phyloP scores from a whole-genome alignment of 1,284 basidiomycete genomes.

The Sanghuangporus sanghuang region DNA sequence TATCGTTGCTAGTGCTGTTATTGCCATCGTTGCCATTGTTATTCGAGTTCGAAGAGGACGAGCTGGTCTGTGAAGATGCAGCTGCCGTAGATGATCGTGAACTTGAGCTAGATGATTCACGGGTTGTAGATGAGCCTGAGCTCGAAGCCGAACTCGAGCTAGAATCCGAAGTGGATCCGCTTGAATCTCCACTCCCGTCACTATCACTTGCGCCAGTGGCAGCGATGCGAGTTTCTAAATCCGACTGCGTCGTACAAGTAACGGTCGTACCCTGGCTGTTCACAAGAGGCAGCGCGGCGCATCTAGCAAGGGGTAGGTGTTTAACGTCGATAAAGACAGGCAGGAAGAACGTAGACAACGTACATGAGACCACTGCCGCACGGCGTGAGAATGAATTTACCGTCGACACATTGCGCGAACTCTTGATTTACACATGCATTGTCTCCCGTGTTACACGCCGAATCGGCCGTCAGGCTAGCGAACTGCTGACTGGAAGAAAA shows the following conservation, averaged over 20 bases:
- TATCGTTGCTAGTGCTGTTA: conserved; percentile 12
- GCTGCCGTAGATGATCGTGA: neutral
- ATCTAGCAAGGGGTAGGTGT: conserved; percentile 20
- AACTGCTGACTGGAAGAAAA: neutral
- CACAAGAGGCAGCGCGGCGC: conserved; percentile 44
- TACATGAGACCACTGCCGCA: conserved; percentile 39
- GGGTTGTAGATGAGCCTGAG: neutral
- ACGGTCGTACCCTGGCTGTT: conserved; percentile 42
- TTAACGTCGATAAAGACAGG: neutral
- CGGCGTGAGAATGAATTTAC: conserved; percentile 28
- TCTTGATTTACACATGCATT: conserved; percentile 32
- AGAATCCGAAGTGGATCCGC: neutral
- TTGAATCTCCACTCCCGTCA: neutral
- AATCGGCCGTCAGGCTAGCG: conserved; percentile 29
- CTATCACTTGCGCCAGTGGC: conserved; percentile 32
- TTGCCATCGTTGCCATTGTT: neutral
- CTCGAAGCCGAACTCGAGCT: neutral
- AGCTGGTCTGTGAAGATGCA: neutral
- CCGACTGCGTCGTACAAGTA: conserved; percentile 39
- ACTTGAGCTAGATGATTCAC: neutral
- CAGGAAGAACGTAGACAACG: conserved; percentile 21
- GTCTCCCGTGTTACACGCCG: conserved; percentile 33
- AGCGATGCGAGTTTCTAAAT: conserved; percentile 35
- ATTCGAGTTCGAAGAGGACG: neutral
- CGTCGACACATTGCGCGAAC: conserved; percentile 37